phyloP scores from a whole-genome alignment of 257 asterid species.

The Solanum chmielewskii region DNA sequence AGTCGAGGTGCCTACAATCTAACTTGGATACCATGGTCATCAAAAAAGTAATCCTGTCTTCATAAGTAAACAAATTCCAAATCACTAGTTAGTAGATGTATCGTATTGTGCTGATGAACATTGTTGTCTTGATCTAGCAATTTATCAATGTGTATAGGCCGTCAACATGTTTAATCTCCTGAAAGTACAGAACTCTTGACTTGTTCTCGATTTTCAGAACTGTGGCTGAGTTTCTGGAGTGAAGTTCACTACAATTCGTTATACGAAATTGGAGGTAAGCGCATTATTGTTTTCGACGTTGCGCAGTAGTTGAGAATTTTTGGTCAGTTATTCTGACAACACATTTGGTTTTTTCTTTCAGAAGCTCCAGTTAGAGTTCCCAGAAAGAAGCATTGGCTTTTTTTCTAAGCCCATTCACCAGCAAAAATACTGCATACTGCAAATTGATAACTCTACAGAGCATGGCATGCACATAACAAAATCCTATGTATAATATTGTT shows the following conservation, averaged over 20 bases:
- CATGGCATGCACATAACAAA: background rate
- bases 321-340: background rate
- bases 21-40: background rate
- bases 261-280: conserved; percentile 72
- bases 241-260: conserved; percentile 86
- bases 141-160: background rate
- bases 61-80: background rate
- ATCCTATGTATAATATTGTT: background rate
- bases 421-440: background rate
- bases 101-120: background rate
- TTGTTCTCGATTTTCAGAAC: conserved; percentile 21
- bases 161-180: background rate
- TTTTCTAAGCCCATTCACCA: conserved; percentile 17
- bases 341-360: conserved; percentile 3
- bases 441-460: background rate
- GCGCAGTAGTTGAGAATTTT: background rate
- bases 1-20: background rate
- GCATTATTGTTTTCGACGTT: background rate
- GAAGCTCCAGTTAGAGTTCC: conserved; percentile 58
- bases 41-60: background rate
- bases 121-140: background rate
- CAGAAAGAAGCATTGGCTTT: conserved; percentile 73
- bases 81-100: background rate
- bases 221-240: conserved; percentile 99
- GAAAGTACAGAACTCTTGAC: background rate